phyloP scores from a whole-genome alignment of 2,329 filamentous ascomycete species.

The Chrysosphaeria jannelii region DNA sequence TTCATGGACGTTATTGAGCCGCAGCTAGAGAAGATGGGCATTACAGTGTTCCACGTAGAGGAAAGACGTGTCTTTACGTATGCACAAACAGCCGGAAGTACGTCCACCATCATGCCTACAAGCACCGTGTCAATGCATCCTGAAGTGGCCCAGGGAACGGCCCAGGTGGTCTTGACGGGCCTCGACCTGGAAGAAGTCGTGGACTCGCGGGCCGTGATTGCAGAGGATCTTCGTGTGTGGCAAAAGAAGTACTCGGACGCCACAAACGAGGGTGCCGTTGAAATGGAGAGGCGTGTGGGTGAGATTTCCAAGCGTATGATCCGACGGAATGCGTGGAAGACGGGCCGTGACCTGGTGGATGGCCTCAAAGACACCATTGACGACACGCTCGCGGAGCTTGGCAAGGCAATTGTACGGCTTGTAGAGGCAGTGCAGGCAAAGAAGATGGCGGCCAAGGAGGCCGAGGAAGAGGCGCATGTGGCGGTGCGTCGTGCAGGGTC shows the following conservation, averaged over 20 bases:
- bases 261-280: constrained; percentile 44
- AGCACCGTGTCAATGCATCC: constrained; percentile 12
- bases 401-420: constrained; percentile 26
- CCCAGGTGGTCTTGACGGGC: neutral
- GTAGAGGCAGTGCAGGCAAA: constrained; percentile 21
- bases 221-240: constrained; percentile 57
- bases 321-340: constrained; percentile 28
- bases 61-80: neutral
- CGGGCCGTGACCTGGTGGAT: constrained; percentile 34
- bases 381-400: constrained; percentile 23
- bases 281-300: constrained; percentile 40
- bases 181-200: constrained; percentile 12
- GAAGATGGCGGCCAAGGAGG: constrained; percentile 10
- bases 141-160: constrained; percentile 5
- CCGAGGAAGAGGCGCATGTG: constrained; percentile 13
- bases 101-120: constrained; percentile 3
- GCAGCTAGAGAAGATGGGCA: constrained; percentile 71
- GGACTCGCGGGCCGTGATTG: constrained; percentile 34
- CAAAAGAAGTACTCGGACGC: constrained; percentile 66
- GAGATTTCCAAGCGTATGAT: constrained; percentile 27
- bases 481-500: constrained; percentile 36
- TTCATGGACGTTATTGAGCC: constrained; percentile 88
- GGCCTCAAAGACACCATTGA: constrained; percentile 38
- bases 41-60: constrained; percentile 25
- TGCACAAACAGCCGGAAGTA: neutral